These are phyloP conservation scores for Trichoderma erinaceum DNA, from an alignment of 495 filamentous ascomycete genomes.

Conservation along the genomic window DNA sequence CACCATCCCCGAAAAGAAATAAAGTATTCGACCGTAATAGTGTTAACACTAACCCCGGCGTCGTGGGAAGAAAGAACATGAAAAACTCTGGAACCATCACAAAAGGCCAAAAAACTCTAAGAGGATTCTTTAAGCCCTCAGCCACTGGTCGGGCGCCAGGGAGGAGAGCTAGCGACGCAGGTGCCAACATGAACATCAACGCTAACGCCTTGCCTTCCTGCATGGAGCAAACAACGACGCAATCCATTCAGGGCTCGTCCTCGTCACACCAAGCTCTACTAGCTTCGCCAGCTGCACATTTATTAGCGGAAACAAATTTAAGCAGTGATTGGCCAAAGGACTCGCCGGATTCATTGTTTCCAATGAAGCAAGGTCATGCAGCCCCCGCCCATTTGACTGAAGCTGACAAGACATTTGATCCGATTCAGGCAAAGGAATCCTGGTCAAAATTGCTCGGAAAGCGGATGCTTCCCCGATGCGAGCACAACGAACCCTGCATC, in stretches of 20 bases:
- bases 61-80: background rate
- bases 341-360: background rate
- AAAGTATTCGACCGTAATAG: background rate
- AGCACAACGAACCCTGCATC: conserved; percentile 83
- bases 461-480: conserved; percentile 66
- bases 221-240: no score
- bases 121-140: conserved; percentile 68
- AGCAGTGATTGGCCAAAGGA: background rate
- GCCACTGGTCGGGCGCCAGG: conserved; percentile 17
- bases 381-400: background rate
- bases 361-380: conserved; percentile 7
- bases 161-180: conserved; percentile 8
- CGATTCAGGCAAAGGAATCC: conserved; percentile 68
- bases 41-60: background rate
- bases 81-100: background rate
- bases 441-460: conserved; percentile 84
- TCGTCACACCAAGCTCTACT: background rate
- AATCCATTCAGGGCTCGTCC: no score
- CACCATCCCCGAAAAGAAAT: conserved; percentile 1
- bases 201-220: no score
- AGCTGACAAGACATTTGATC: conserved; percentile 51
- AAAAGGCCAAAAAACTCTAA: conserved; percentile 60
- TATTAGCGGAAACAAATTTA: background rate
- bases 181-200: no score
- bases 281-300: background rate